These are phyloP conservation scores for Tilletia caries DNA, from an alignment of 1,284 basidiomycete genomes.

Conservation along the genomic window DNA sequence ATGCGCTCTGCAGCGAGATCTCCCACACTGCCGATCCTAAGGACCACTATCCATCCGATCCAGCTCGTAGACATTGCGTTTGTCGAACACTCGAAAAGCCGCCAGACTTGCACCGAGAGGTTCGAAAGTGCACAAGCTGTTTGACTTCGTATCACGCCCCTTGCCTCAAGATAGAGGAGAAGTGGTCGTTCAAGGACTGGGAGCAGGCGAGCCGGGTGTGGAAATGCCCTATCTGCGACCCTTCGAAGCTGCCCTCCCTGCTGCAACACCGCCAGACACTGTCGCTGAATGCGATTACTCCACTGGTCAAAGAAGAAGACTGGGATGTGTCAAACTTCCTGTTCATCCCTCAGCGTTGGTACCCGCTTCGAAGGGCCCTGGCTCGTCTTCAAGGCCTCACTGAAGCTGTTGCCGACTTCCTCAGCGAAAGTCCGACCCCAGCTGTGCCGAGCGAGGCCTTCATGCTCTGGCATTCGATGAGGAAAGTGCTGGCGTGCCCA, in stretches of 20 bases:
- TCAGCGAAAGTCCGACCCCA: neutral
- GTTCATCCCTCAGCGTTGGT: neutral
- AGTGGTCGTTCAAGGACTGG: slow-evolving; percentile 5
- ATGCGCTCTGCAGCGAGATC: slow-evolving; percentile 60
- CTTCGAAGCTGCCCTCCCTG: slow-evolving; percentile 18
- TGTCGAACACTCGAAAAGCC: slow-evolving; percentile 29
- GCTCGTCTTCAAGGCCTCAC: neutral
- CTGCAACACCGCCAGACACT: slow-evolving; percentile 21
- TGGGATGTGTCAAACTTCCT: neutral
- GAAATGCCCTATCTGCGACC: slow-evolving; percentile 42
- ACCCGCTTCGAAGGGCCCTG: neutral
- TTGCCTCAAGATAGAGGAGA: slow-evolving; percentile 8
- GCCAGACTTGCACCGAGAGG: neutral
- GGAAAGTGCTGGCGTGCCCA: slow-evolving; percentile 7
- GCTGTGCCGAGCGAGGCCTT: neutral
- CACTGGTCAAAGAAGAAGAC: neutral
- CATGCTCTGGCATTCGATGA: slow-evolving; percentile 3
- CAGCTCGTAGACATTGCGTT: slow-evolving; percentile 29
- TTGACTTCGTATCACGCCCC: slow-evolving; percentile 1
- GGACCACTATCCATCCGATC: slow-evolving; percentile 13
- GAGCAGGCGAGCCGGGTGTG: slow-evolving; percentile 19
- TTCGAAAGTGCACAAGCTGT: slow-evolving; percentile 32
- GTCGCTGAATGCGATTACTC: neutral
- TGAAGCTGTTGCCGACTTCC: slow-evolving; percentile 3
- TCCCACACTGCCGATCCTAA: slow-evolving; percentile 55